phyloP scores from a whole-genome alignment of 768 basidiomycete species.

The Tremella fuciformis region DNA sequence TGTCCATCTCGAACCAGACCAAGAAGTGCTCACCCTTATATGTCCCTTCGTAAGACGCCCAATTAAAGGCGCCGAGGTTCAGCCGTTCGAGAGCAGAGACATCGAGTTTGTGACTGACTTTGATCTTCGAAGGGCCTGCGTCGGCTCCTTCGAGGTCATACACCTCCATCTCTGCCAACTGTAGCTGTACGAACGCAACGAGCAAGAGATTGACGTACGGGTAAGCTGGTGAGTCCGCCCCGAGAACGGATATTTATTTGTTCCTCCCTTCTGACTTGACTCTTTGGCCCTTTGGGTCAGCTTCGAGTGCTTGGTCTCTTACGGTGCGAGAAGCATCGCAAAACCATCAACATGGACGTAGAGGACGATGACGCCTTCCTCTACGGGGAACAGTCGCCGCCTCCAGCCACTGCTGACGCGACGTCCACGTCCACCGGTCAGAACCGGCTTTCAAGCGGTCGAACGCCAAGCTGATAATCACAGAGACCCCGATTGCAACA shows the following conservation, averaged over 20 bases:
- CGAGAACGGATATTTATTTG: neutral
- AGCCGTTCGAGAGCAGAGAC: constrained; percentile 10
- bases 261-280: neutral
- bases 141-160: no score
- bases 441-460: no score
- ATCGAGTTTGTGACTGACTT: neutral
- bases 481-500: neutral
- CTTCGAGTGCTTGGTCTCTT: no score
- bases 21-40: constrained; percentile 30
- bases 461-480: neutral
- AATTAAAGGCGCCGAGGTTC: constrained; percentile 32
- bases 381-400: constrained; percentile 16
- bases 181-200: no score
- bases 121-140: no score
- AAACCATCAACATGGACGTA: constrained; percentile 16
- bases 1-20: no score
- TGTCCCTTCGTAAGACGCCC: constrained; percentile 34
- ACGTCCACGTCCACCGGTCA: no score
- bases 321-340: neutral
- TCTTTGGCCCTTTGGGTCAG: neutral
- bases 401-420: neutral
- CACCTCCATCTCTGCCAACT: no score
- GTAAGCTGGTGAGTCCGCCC: no score
- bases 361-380: constrained; percentile 28
- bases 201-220: no score